Evolutionary conservation across 306 rosid genomes (phyloP).

Genomic region (Corylus heterophylla): DNA sequence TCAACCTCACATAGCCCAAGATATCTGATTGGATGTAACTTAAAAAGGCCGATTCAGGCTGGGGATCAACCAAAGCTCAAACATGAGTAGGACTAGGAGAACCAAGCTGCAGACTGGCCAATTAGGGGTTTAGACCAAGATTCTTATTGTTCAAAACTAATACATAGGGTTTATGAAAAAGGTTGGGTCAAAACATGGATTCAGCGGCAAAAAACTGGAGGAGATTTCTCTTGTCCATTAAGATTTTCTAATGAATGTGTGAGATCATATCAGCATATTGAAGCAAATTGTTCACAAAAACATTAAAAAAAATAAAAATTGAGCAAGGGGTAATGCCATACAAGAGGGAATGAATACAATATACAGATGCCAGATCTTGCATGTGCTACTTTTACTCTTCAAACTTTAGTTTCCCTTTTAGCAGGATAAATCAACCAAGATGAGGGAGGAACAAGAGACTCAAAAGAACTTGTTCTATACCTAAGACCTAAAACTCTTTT

Average conservation of each 20-base stretch:
- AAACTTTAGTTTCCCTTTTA: background rate
- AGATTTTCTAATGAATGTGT: background rate
- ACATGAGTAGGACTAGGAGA: background rate
- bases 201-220: background rate
- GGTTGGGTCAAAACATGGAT: background rate
- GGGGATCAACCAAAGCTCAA: background rate
- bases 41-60: constrained; percentile 2
- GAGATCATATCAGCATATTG: background rate
- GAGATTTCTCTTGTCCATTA: background rate
- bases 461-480: background rate
- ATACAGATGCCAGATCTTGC: background rate
- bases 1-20: background rate
- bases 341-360: background rate
- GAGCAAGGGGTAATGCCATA: background rate
- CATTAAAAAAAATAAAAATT: background rate
- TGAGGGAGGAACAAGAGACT: background rate
- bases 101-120: background rate
- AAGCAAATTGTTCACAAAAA: background rate
- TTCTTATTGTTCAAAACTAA: background rate
- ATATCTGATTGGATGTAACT: constrained; percentile 8
- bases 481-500: too few species aligned
- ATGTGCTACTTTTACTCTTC: background rate
- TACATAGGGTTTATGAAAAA: background rate
- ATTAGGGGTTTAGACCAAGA: background rate
- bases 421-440: background rate